Percentiles rank a stretch among this genome's conserved stretches.
These are phyloP conservation scores for Infundibulicybe gibba DNA, from an alignment of 768 basidiomycete species.

Conservation along the genomic window DNA sequence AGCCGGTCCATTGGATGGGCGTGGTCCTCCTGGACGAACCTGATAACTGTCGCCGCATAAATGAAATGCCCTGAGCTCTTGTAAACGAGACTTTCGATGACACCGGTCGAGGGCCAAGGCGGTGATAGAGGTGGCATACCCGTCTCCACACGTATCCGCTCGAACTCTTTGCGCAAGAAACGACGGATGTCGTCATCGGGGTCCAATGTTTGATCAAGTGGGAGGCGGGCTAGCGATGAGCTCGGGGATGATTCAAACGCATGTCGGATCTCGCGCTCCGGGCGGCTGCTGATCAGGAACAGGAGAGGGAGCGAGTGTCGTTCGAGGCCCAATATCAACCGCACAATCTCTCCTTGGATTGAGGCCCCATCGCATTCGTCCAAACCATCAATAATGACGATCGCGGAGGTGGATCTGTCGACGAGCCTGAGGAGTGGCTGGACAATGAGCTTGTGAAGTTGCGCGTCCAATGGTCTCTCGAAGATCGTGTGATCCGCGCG, in stretches of 20 bases:
- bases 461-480: background rate
- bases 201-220: conserved; percentile 1
- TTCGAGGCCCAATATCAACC: conserved; percentile 4
- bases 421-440: conserved; percentile 2
- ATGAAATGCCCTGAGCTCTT: conserved; percentile 3
- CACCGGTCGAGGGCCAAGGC: background rate
- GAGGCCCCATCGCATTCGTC: conserved; percentile 6
- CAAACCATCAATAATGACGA: conserved; percentile 6
- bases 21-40: conserved; percentile 1
- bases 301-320: background rate
- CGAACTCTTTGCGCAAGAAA: conserved; percentile 3
- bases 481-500: conserved; percentile 5
- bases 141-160: background rate
- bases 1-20: too few relatives aligned
- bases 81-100: conserved; percentile 2
- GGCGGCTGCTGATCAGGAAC: conserved; percentile 7
- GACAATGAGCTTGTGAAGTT: conserved; percentile 5
- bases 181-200: conserved; percentile 5
- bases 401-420: background rate
- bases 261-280: conserved; percentile 3
- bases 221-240: conserved; percentile 3
- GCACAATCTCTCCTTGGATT: conserved; percentile 6
- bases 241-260: conserved; percentile 3
- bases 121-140: background rate
- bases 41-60: conserved; percentile 4